A percentile compares a stretch with the other conserved stretches of the same genome.
phyloP scores from a whole-genome alignment of 129 eudicot genomes.

The Flaveria robusta region DNA sequence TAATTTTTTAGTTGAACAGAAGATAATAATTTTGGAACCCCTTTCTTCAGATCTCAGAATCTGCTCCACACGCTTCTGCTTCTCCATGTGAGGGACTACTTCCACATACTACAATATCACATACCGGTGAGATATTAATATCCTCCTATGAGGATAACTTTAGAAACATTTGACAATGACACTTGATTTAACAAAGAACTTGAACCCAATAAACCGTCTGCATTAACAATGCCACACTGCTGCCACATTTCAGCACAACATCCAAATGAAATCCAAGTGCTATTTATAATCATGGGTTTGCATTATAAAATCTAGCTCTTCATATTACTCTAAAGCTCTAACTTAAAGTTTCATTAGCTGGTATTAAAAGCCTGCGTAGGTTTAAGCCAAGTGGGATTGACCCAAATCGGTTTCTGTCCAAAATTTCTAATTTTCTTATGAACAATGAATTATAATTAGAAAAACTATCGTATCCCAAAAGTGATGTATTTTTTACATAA shows the following conservation, averaged over 20 bases:
- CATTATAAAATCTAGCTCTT: background rate
- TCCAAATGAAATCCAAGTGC: background rate
- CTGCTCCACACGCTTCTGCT: constrained; percentile 91
- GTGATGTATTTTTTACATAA: background rate
- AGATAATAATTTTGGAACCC: constrained; percentile 81
- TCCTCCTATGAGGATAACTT: background rate
- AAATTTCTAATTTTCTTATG: background rate
- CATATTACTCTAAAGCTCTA: background rate
- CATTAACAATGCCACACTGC: background rate
- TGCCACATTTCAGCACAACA: constrained; percentile 4
- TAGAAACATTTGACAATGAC: background rate
- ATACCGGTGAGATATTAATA: background rate
- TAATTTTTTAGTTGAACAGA: constrained; percentile 78
- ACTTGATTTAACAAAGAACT: background rate
- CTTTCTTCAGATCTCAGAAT: constrained; percentile 86
- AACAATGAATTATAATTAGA: background rate
- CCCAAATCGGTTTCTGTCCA: background rate
- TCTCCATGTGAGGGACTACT: constrained; percentile 82
- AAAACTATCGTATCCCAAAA: background rate
- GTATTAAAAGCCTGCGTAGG: background rate
- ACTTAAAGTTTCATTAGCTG: background rate
- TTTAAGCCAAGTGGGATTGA: background rate
- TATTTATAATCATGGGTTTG: background rate
- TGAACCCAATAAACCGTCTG: background rate
- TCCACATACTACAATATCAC: constrained; percentile 71